These are phyloP conservation scores for Heliamphora pulchella DNA, from an alignment of 179 eudicot species.

Conservation along the genomic window DNA sequence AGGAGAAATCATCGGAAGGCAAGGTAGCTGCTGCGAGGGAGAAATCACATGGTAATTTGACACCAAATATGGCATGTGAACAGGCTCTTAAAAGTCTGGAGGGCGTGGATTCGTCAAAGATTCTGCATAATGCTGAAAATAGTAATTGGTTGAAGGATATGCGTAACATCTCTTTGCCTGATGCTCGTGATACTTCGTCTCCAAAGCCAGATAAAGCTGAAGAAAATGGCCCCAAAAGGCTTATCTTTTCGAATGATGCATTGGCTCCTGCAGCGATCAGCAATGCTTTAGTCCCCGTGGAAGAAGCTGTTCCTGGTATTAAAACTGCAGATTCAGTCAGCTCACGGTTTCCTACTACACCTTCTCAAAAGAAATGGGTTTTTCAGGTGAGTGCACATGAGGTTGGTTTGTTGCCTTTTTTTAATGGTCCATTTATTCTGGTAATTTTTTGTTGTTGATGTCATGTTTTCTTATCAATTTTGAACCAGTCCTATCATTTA, in stretches of 20 bases:
- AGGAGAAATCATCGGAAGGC: conserved; percentile 51
- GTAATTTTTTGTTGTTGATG: background rate
- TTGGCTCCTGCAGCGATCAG: conserved; percentile 22
- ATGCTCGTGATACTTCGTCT: conserved; percentile 24
- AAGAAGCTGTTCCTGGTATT: conserved; percentile 18
- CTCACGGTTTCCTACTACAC: conserved; percentile 26
- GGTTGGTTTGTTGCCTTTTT: conserved; percentile 33
- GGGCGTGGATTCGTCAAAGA: conserved; percentile 39
- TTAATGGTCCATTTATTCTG: background rate
- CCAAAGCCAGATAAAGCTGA: conserved; percentile 24
- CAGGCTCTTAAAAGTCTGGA: conserved; percentile 48
- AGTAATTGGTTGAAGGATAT: conserved; percentile 25
- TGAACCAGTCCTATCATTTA: background rate
- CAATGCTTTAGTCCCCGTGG: conserved; percentile 22
- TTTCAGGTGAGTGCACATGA: conserved; percentile 93
- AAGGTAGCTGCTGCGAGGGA: conserved; percentile 29
- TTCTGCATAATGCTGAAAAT: conserved; percentile 29
- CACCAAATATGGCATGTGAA: conserved; percentile 43
- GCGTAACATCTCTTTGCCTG: conserved; percentile 18
- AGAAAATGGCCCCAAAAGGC: conserved; percentile 24
- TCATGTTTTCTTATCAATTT: background rate
- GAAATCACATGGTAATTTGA: conserved; percentile 34
- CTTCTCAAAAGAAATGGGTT: conserved; percentile 44
- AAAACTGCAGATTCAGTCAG: conserved; percentile 21
- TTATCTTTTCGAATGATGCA: conserved; percentile 15